These are phyloP conservation scores for Micractinium conductrix DNA, from an alignment of 139 green algal genomes.

Conservation along the genomic window DNA sequence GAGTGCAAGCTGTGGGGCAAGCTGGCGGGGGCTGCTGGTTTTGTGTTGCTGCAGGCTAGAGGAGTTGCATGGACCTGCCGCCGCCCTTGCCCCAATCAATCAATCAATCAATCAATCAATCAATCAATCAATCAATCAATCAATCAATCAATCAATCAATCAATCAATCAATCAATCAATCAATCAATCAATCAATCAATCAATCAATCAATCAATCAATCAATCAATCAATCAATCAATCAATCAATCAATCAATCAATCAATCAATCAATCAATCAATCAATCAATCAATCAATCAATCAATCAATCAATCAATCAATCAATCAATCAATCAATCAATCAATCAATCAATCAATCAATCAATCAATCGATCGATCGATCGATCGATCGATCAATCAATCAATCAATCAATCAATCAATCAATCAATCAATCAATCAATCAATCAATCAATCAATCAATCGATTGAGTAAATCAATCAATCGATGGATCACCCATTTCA, in stretches of 20 bases:
- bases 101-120: neutral
- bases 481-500: neutral
- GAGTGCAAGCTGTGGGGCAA: no score
- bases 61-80: neutral
- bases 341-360: neutral
- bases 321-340: neutral
- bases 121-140: neutral
- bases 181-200: neutral
- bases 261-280: neutral
- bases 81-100: neutral
- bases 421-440: neutral
- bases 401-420: neutral
- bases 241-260: neutral
- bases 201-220: neutral
- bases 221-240: slow-evolving; percentile 35
- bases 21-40: no score
- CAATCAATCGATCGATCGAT: no score
- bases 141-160: neutral
- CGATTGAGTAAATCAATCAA: neutral
- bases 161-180: neutral
- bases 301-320: neutral
- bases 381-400: no score
- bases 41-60: no score
- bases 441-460: neutral
- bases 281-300: neutral